A percentile compares a stretch with the other conserved stretches of the same genome.
Evolutionary conservation across 805 yeast genomes (phyloP).

Genomic region (Saccharomycopsis vini): DNA sequence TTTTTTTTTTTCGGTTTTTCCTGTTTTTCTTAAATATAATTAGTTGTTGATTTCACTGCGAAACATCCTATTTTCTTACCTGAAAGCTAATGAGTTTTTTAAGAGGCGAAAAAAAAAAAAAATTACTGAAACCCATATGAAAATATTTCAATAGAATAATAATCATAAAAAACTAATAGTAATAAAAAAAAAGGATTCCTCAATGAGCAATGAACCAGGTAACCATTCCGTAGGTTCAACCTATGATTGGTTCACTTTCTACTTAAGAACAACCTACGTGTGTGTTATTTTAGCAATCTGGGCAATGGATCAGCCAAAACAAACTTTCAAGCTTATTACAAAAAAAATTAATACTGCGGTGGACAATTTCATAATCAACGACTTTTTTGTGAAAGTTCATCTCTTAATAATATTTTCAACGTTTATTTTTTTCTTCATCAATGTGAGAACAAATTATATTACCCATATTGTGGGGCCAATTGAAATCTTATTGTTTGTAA

Average conservation of each 20-base stretch:
- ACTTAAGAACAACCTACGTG: slow-evolving; percentile 18
- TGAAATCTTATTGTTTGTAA: slow-evolving; percentile 10
- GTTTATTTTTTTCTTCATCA: slow-evolving; percentile 11
- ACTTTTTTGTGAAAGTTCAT: slow-evolving; percentile 13
- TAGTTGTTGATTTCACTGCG: too few relatives aligned
- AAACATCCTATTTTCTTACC: too few relatives aligned
- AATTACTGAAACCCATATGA: too few relatives aligned
- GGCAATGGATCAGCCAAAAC: slow-evolving; percentile 19
- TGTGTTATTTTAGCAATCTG: slow-evolving; percentile 14
- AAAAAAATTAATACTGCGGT: neutral
- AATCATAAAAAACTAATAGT: too few relatives aligned
- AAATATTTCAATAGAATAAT: too few relatives aligned
- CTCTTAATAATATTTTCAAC: slow-evolving; percentile 5
- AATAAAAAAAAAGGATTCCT: too few relatives aligned
- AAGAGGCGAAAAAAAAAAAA: too few relatives aligned
- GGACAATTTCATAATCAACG: slow-evolving; percentile 16
- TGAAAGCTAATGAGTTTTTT: too few relatives aligned
- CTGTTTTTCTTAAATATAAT: too few relatives aligned
- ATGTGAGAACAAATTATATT: slow-evolving; percentile 16
- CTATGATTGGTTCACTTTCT: slow-evolving; percentile 19
- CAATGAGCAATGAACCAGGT: too few relatives aligned
- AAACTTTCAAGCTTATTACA: slow-evolving; percentile 10
- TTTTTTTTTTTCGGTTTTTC: too few relatives aligned
- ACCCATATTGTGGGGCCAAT: slow-evolving; percentile 10
- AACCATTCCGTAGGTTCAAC: slow-evolving; percentile 1